A percentile compares a stretch with the other conserved stretches of the same genome.
Conservation (phyloP, 1,139 yeast genomes). For the Blastobotrys illinoisensis region DNA sequence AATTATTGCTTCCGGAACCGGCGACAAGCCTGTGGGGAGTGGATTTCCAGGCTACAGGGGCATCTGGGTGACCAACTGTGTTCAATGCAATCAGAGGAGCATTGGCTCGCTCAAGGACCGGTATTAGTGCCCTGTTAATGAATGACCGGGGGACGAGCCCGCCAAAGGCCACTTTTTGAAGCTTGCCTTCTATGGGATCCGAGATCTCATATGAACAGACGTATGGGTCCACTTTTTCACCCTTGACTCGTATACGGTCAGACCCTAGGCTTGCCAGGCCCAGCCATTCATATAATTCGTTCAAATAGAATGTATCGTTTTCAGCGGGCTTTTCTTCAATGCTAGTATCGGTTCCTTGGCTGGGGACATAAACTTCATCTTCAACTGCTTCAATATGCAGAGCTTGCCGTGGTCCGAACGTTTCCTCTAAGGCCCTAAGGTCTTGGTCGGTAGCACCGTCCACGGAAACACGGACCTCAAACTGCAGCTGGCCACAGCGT, state of each 20-base stretch:
- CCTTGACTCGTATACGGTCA: slow-evolving; percentile 11
- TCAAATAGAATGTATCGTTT: not conserved
- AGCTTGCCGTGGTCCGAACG: not conserved
- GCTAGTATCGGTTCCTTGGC: not conserved
- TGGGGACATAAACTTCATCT: not conserved
- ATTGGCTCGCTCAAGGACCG: not conserved
- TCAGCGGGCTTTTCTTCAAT: not conserved
- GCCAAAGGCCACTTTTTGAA: slow-evolving; percentile 1
- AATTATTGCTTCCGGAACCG: slow-evolving; percentile 24
- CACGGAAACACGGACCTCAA: not conserved
- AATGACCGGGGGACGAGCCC: not conserved
- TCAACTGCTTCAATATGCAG: not conserved
- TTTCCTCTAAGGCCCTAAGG: not conserved
- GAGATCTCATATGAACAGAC: slow-evolving; percentile 23
- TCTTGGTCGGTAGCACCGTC: not conserved
- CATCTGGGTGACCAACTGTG: slow-evolving; percentile 27
- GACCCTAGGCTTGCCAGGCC: slow-evolving; percentile 26
- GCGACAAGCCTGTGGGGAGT: slow-evolving; percentile 21
- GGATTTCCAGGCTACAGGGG: slow-evolving; percentile 31
- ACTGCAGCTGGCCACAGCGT: not conserved
- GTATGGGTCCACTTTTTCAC: slow-evolving; percentile 22
- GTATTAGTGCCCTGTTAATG: not conserved
- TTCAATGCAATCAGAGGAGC: slow-evolving; percentile 21
- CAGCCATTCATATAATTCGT: slow-evolving; percentile 28
- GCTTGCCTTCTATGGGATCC: slow-evolving; percentile 4